Base-by-base conservation (phyloP, 148 eudicot genomes). In the Polygonum maritimum region DNA sequence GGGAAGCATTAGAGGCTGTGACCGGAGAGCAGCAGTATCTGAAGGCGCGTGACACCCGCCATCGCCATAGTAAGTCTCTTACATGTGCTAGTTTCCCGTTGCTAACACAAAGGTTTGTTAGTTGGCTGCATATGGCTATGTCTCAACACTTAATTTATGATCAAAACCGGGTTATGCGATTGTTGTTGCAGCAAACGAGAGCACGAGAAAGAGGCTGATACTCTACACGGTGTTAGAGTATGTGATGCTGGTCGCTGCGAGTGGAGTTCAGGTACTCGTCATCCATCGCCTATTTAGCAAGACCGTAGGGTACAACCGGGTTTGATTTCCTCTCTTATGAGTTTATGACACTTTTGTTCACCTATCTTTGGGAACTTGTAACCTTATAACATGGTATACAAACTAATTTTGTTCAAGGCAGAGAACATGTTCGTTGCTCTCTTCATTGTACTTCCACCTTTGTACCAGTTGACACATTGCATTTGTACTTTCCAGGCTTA, bases 1-100 rank as follows among this genome's bases (percentile, higher is more conserved):
- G 91, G 82, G 98, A 94, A 88, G 89, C 96, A 63, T 75, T 94
- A 80, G 96, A 94, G 74, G 87, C 93, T 55, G 97, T 94, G 35
- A 90, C 92, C 2, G 78, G 83, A 41, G 98, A 94, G 77, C 95
- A 92, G 80, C 88, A 85, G 79, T 94, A 89, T 80, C 85, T 94
- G 81, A 92, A 87, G 86, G 92, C 97, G 26, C 97, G 96, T 74
- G 98, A 92, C 84, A 22, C 88, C 69, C 96, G 93, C 13, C 96
- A 94, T 76, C 97, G 98, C 75, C 90, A 84, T 74, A 94, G 98
- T 94, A 90, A 89, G 98, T 71, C 79, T 44, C 19, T 14, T 4
- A 14, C 19, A 4, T 51, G n/a, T 51, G n/a, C 55, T 51, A 51
- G 16, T 51, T 51, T 13, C n/a, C 16, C 4, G 4, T 14, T 51